These are phyloP conservation scores for Paramecium sonneborni DNA, from an alignment of 73 alveolate genomes.

Conservation along the genomic window DNA sequence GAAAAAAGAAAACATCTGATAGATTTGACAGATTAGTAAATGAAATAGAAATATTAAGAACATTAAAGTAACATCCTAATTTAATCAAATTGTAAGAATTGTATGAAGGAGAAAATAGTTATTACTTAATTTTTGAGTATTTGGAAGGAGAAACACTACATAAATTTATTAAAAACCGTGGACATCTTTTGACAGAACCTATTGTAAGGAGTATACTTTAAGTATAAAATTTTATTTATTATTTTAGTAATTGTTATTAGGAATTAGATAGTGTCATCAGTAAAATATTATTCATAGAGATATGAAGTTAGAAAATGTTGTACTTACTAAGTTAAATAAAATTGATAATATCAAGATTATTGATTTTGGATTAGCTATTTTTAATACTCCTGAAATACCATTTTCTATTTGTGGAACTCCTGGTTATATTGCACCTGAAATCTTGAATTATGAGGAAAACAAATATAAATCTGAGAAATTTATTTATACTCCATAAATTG, in stretches of 20 bases:
- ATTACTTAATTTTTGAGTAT: not conserved
- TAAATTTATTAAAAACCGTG: not conserved
- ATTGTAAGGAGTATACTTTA: not conserved
- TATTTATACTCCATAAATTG: not conserved
- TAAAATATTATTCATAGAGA: conserved; percentile 80
- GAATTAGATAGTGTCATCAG: not conserved
- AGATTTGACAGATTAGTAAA: conserved; percentile 35
- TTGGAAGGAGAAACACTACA: conserved; percentile 27
- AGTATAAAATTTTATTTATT: not conserved
- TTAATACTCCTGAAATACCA: conserved; percentile 82
- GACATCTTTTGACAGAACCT: not conserved
- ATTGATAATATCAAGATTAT: conserved; percentile 87
- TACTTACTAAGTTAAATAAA: conserved; percentile 81
- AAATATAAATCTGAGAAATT: not conserved
- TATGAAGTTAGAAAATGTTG: conserved; percentile 90
- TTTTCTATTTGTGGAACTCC: conserved; percentile 96
- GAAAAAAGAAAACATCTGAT: conserved; percentile 37
- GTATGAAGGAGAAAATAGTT: conserved; percentile 23
- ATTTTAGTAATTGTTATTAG: not conserved
- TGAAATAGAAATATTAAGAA: conserved; percentile 6
- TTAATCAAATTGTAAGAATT: not conserved
- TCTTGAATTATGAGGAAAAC: not conserved
- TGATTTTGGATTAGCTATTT: conserved; percentile 90
- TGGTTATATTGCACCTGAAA: conserved; percentile 92
- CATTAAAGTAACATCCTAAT: not conserved